Conservation (phyloP, 345 rosid species). For the Ceriops zippeliana region DNA sequence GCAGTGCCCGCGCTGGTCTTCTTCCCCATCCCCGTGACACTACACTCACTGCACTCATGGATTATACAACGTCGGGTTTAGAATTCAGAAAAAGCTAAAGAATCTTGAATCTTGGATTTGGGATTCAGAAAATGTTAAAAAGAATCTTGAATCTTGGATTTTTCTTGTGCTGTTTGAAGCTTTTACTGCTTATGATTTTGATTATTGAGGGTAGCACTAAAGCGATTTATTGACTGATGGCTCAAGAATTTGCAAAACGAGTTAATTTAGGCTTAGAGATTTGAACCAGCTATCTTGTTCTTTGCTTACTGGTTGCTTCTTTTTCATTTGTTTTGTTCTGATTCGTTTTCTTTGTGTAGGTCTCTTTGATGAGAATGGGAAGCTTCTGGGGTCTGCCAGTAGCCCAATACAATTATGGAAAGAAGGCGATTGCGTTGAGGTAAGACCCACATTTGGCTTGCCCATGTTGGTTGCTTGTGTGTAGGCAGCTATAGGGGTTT, state of each 20-base stretch:
- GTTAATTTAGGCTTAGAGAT: background rate
- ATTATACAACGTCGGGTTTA: background rate
- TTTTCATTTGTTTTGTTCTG: background rate
- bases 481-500: background rate
- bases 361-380: constrained; percentile 75
- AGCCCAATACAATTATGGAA: constrained; percentile 98
- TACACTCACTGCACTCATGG: background rate
- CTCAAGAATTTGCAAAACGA: too few relatives aligned
- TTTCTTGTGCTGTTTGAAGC: too few relatives aligned
- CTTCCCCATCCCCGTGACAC: background rate
- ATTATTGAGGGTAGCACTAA: too few relatives aligned
- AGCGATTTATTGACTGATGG: too few relatives aligned
- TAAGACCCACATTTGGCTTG: constrained; percentile 12
- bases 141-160: too few relatives aligned
- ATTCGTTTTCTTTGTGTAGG: constrained; percentile 39
- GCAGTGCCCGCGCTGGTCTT: constrained; percentile 96
- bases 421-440: constrained; percentile 81
- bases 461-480: background rate
- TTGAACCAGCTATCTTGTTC: background rate
- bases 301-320: background rate
- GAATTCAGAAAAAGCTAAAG: too few relatives aligned
- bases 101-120: too few relatives aligned
- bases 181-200: too few relatives aligned
- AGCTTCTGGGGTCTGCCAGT: constrained; percentile 76
- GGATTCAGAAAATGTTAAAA: too few relatives aligned